Evolutionary conservation across 208 protist genomes (phyloP).

Genomic region (Leishmania tropica): DNA sequence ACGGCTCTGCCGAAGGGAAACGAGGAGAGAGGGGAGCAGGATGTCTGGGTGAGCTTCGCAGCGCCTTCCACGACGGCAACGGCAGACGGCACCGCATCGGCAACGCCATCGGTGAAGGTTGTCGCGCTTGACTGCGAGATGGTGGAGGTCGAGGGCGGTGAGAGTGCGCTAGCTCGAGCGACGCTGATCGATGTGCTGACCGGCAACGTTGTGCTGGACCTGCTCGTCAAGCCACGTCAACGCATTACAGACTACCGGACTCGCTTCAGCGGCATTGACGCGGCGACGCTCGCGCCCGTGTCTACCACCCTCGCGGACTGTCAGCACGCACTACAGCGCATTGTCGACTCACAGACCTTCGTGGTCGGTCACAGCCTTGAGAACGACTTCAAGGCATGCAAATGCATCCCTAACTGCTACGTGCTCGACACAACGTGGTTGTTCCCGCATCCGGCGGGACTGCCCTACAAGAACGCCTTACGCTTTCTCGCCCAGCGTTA

Average conservation of each 20-base stretch:
- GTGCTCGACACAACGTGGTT: slow-evolving; percentile 91
- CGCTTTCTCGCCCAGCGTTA: slow-evolving; percentile 82
- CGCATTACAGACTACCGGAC: slow-evolving; percentile 91
- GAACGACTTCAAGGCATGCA: slow-evolving; percentile 93
- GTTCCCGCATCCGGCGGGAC: slow-evolving; percentile 88
- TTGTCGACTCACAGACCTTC: slow-evolving; percentile 80
- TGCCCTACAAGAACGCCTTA: slow-evolving; percentile 85
- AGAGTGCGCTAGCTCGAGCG: slow-evolving; percentile 80
- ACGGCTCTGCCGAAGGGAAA: not conserved
- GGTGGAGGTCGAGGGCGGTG: slow-evolving; percentile 59
- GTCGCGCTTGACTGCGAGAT: slow-evolving; percentile 94
- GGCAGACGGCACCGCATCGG: not conserved
- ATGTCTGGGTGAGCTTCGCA: slow-evolving; percentile 12
- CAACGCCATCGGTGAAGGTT: slow-evolving; percentile 26
- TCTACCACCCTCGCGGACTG: slow-evolving; percentile 74
- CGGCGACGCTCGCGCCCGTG: slow-evolving; percentile 69
- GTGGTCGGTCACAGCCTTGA: slow-evolving; percentile 93
- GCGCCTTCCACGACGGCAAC: not conserved
- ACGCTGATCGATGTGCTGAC: slow-evolving; percentile 79
- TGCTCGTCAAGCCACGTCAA: slow-evolving; percentile 77
- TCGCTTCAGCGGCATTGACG: slow-evolving; percentile 89
- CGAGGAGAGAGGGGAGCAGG: not conserved
- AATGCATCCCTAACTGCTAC: slow-evolving; percentile 79
- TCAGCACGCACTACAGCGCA: slow-evolving; percentile 54
- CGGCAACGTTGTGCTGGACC: slow-evolving; percentile 78